phyloP scores from a whole-genome alignment of 352 stramenopile genomes.

The Phytophthora podocarpi region DNA sequence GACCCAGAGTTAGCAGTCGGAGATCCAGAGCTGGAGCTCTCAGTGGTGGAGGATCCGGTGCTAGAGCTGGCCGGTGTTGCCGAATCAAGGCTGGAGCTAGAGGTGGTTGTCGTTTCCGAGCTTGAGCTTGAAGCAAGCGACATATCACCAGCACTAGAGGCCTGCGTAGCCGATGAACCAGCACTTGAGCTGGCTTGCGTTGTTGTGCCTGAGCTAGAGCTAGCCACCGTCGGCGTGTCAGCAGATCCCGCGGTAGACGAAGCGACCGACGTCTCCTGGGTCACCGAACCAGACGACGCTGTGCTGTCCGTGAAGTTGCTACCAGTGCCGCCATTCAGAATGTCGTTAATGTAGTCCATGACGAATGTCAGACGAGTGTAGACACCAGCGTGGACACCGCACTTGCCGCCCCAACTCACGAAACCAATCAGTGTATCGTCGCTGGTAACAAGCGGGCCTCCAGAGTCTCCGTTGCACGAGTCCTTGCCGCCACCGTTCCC shows the following conservation, averaged over 20 bases:
- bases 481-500: slow-evolving; percentile 52
- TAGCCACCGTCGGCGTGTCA: slow-evolving; percentile 8
- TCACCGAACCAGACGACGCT: slow-evolving; percentile 8
- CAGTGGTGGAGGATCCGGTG: slow-evolving; percentile 3
- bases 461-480: slow-evolving; percentile 70
- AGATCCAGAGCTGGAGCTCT: slow-evolving; percentile 8
- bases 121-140: too few species aligned
- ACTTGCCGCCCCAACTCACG: slow-evolving; percentile 64
- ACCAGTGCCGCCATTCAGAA: slow-evolving; percentile 25
- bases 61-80: too few species aligned
- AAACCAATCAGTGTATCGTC: slow-evolving; percentile 55
- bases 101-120: too few species aligned
- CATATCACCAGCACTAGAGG: slow-evolving; percentile 7
- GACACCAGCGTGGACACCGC: slow-evolving; percentile 51
- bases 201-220: neutral
- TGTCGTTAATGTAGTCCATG: slow-evolving; percentile 49
- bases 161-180: neutral
- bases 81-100: too few species aligned
- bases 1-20: slow-evolving; percentile 1
- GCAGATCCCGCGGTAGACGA: slow-evolving; percentile 16
- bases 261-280: slow-evolving; percentile 14
- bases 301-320: slow-evolving; percentile 25
- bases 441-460: slow-evolving; percentile 51
- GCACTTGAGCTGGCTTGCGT: too few species aligned
- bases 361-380: slow-evolving; percentile 59